Evolutionary conservation across 2,329 filamentous ascomycete species (phyloP).

Genomic region (Fusarium denticulatum): DNA sequence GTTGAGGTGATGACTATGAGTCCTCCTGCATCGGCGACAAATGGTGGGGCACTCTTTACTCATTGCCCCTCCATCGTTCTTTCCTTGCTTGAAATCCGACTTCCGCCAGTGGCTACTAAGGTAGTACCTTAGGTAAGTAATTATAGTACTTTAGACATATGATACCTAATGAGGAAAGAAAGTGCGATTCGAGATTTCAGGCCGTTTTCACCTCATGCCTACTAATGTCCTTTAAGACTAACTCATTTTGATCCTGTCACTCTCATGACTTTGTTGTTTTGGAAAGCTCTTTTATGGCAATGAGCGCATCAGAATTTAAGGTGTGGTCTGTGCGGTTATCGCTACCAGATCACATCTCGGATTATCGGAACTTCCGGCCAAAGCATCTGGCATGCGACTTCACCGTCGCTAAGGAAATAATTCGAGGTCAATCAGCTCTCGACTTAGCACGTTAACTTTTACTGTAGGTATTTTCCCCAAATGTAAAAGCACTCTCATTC

Average conservation of each 20-base stretch:
- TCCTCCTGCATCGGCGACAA: conserved; percentile 45
- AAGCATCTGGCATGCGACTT: conserved; percentile 13
- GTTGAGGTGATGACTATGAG: conserved; percentile 37
- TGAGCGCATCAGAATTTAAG: conserved; percentile 44
- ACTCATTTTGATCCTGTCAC: background rate
- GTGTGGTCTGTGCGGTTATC: conserved; percentile 47
- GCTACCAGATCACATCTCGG: conserved; percentile 21
- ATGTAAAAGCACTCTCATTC: background rate
- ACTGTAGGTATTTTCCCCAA: background rate
- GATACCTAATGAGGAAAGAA: background rate
- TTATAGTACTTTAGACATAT: background rate
- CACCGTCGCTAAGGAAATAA: conserved; percentile 8
- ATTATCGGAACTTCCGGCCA: conserved; percentile 33
- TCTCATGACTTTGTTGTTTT: background rate
- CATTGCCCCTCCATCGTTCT: conserved; percentile 44
- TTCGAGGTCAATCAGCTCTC: background rate
- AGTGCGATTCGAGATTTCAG: background rate
- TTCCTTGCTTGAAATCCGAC: conserved; percentile 27
- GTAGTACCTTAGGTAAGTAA: background rate
- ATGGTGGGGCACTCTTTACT: conserved; percentile 41
- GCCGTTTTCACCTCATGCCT: background rate
- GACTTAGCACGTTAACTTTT: background rate
- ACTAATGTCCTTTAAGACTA: background rate
- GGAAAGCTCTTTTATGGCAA: background rate
- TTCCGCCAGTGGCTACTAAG: conserved; percentile 15